Evolutionary conservation across 768 basidiomycete species (phyloP).

Genomic region (Phanerochaete carnosa): DNA sequence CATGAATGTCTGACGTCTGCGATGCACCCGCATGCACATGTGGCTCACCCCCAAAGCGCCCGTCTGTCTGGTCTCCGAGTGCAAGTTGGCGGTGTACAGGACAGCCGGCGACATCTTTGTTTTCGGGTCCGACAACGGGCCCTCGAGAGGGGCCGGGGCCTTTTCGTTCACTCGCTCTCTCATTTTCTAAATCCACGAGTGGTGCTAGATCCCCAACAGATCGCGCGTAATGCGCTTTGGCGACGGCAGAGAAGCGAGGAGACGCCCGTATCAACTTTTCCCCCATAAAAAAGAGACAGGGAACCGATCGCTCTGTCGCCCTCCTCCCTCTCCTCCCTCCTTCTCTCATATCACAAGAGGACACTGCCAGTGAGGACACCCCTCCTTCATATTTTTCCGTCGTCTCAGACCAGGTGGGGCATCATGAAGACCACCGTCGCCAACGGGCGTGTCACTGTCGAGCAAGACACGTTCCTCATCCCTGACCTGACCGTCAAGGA

Average conservation of each 20-base stretch:
- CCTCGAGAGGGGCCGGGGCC: too few species aligned
- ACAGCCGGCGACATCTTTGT: too few species aligned
- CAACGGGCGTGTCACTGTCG: conserved; percentile 28
- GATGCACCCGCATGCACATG: too few species aligned
- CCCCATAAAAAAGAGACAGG: conserved; percentile 9
- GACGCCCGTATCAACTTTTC: neutral
- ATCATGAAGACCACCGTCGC: conserved; percentile 12
- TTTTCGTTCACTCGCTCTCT: too few species aligned
- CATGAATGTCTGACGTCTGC: too few species aligned
- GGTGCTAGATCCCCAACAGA: too few species aligned
- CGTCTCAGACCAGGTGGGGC: neutral
- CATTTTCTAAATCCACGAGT: too few species aligned
- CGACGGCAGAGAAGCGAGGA: neutral
- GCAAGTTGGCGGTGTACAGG: too few species aligned
- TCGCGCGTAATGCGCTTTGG: too few species aligned
- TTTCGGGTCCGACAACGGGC: too few species aligned
- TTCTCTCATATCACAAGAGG: neutral
- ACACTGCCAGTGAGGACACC: neutral
- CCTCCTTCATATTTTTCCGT: neutral
- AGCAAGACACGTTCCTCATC: conserved; percentile 63
- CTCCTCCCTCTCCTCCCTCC: neutral
- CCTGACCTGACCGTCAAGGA: conserved; percentile 90
- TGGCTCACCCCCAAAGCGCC: too few species aligned
- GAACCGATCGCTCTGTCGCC: conserved; percentile 3
- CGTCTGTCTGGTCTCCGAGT: too few species aligned